Evolutionary conservation across 1,284 basidiomycete genomes (phyloP).

Genomic region (Athelia psychrophila): DNA sequence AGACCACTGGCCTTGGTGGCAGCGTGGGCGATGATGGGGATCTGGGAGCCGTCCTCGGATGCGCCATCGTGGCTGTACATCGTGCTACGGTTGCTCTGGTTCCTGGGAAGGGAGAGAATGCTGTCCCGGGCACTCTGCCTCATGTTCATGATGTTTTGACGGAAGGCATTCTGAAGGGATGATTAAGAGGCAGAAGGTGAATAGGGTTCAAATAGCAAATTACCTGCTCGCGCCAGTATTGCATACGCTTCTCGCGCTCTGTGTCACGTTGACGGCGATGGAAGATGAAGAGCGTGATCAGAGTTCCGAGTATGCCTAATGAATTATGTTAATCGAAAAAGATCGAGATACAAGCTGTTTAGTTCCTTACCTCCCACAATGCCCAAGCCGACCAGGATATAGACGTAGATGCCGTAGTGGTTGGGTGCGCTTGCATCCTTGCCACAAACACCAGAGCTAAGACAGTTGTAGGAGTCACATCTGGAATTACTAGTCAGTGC

Average conservation of each 20-base stretch:
- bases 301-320: conserved; percentile 68
- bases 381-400: conserved; percentile 68
- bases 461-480: conserved; percentile 77
- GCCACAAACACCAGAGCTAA: conserved; percentile 60
- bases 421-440: conserved; percentile 57
- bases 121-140: conserved; percentile 66
- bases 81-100: conserved; percentile 40
- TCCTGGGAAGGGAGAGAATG: conserved; percentile 47
- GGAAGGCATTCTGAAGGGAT: conserved; percentile 61
- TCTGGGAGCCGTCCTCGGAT: conserved; percentile 51
- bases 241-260: conserved; percentile 77
- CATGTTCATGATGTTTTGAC: conserved; percentile 76
- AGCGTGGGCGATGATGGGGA: conserved; percentile 47
- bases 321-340: background rate
- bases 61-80: conserved; percentile 43
- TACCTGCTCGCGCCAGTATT: conserved; percentile 88
- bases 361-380: conserved; percentile 61
- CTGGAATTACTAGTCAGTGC: conserved; percentile 31
- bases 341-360: conserved; percentile 3
- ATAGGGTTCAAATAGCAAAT: conserved; percentile 7
- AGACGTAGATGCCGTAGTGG: conserved; percentile 67
- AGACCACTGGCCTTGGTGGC: conserved; percentile 51
- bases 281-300: conserved; percentile 64
- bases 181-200: background rate
- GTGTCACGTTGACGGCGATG: conserved; percentile 70